Evolutionary conservation across 176 grass and related monocot species (phyloP).

Genomic region (Puccinellia tenuiflora): DNA sequence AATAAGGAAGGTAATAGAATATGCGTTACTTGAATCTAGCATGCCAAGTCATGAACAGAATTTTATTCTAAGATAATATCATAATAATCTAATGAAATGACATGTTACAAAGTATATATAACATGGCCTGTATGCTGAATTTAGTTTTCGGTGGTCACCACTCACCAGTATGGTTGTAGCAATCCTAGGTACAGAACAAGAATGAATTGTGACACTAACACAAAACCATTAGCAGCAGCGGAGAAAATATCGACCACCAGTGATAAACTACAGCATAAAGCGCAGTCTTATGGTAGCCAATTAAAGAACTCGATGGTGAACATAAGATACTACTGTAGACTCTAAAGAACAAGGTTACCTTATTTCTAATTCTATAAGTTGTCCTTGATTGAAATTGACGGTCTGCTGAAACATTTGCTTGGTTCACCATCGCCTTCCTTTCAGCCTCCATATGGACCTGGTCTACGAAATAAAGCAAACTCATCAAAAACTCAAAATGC

Average conservation of each 20-base stretch:
- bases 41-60: not conserved
- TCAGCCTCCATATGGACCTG: slow-evolving; percentile 98
- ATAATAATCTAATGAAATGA: slow-evolving; percentile 13
- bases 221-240: not conserved
- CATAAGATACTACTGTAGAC: not conserved
- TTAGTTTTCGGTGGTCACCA: not conserved
- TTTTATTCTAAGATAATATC: slow-evolving; percentile 9
- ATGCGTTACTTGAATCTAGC: not conserved
- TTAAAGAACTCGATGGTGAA: not conserved
- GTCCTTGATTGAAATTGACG: slow-evolving; percentile 48
- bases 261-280: slow-evolving; percentile 3
- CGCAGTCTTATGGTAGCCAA: not conserved
- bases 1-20: slow-evolving; percentile 8
- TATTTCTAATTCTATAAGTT: slow-evolving; percentile 83
- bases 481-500: slow-evolving; percentile 20
- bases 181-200: slow-evolving; percentile 5
- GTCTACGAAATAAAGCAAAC: slow-evolving; percentile 33
- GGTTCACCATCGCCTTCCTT: slow-evolving; percentile 61
- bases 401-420: slow-evolving; percentile 55
- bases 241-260: not conserved
- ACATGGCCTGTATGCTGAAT: not conserved
- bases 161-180: not conserved
- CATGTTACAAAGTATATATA: not conserved
- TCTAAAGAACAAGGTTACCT: slow-evolving; percentile 39
- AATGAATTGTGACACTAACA: not conserved